Evolutionary conservation across 331 rosid genomes (phyloP).

Genomic region (Cydonia oblonga): DNA sequence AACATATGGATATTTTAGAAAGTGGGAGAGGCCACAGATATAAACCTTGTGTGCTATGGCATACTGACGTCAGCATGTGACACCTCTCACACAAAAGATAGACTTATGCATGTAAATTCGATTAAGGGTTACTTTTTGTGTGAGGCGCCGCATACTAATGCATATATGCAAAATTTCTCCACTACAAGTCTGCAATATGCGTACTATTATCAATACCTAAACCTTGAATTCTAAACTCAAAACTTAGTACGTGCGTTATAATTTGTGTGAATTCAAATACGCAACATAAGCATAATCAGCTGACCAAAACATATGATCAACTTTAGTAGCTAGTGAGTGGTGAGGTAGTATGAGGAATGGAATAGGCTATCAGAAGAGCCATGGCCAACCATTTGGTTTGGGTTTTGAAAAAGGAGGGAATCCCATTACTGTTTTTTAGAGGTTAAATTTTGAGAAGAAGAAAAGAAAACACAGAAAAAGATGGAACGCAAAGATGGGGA

Average conservation of each 20-base stretch:
- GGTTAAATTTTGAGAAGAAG: slow-evolving; percentile 5
- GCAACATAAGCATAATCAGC: not conserved
- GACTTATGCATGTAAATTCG: too few relatives aligned
- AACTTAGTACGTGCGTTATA: not conserved
- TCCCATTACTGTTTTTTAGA: slow-evolving; percentile 5
- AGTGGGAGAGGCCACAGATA: not conserved
- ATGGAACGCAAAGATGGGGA: slow-evolving; percentile 31
- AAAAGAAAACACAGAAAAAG: slow-evolving; percentile 3
- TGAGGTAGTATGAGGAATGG: not conserved
- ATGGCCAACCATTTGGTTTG: slow-evolving; percentile 10
- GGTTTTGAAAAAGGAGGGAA: slow-evolving; percentile 20
- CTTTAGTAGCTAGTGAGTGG: not conserved
- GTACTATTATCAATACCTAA: not conserved
- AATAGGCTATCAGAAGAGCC: not conserved
- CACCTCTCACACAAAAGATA: too few relatives aligned
- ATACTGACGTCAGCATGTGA: too few relatives aligned
- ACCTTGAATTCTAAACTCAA: not conserved
- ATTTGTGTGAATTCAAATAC: not conserved
- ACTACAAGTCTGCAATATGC: not conserved
- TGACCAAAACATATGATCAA: not conserved
- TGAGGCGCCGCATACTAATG: not conserved
- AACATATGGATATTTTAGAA: not conserved
- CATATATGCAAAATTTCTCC: not conserved
- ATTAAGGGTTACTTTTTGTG: not conserved
- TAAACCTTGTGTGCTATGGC: not conserved